A percentile compares a stretch with the other conserved stretches of the same genome.
Evolutionary conservation across 2,329 filamentous ascomycete species (phyloP).

Genomic region (Kalaharituber pfeilii): DNA sequence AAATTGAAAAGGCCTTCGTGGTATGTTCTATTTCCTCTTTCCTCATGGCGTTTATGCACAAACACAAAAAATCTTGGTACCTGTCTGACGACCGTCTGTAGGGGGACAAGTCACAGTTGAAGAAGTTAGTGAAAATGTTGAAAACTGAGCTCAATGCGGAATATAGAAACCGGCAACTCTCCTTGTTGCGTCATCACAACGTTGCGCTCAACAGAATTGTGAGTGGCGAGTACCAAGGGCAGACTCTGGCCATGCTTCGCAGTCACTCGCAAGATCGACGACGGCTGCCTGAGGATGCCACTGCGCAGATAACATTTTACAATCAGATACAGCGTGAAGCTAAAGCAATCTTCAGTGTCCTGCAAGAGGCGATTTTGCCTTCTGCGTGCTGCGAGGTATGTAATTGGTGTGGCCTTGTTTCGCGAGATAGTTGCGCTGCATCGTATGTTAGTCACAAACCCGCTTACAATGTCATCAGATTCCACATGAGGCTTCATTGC

Average conservation of each 20-base stretch:
- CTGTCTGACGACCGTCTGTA: too few species aligned
- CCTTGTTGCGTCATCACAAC: neutral
- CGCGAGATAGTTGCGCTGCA: too few species aligned
- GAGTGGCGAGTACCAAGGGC: neutral
- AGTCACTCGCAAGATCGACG: neutral
- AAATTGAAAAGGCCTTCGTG: too few species aligned
- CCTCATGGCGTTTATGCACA: too few species aligned
- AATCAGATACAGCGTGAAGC: neutral
- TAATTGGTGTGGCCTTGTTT: too few species aligned
- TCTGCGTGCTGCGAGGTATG: neutral
- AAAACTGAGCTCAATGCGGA: neutral
- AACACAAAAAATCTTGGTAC: too few species aligned
- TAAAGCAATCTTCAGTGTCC: neutral
- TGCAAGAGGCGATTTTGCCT: neutral
- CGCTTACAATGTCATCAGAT: too few species aligned
- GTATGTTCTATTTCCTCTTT: too few species aligned
- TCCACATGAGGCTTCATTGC: too few species aligned
- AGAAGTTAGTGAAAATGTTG: neutral
- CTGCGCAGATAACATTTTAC: neutral
- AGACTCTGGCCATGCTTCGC: neutral
- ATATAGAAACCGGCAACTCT: neutral
- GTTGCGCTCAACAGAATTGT: neutral
- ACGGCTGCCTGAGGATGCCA: too few species aligned
- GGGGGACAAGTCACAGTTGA: neutral
- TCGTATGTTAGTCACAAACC: too few species aligned